Percentiles rank a stretch among this genome's conserved stretches.
Conservation (phyloP, 1,284 basidiomycete species). For the Coriolopsis trogii region DNA sequence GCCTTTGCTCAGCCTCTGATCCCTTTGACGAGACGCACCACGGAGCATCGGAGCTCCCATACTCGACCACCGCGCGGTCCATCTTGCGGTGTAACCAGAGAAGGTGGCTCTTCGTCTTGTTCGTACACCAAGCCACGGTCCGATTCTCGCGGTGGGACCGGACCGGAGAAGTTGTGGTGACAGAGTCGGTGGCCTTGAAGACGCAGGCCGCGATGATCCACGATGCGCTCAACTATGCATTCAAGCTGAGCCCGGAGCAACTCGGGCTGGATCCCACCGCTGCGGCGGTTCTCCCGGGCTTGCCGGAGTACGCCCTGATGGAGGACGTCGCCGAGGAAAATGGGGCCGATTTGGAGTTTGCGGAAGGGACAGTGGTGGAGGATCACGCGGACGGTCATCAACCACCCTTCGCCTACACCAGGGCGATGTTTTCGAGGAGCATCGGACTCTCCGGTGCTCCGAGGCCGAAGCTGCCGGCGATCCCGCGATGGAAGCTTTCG, state of each 20-base stretch:
- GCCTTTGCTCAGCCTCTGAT: too few species aligned
- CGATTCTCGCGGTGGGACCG: background rate
- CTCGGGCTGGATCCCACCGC: conserved; percentile 11
- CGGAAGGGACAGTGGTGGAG: background rate
- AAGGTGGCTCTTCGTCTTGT: too few species aligned
- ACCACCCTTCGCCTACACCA: background rate
- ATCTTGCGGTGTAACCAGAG: too few species aligned
- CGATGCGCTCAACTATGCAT: conserved; percentile 3
- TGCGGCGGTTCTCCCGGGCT: background rate
- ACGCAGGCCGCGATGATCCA: background rate
- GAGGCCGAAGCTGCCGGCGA: too few species aligned
- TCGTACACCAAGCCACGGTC: background rate
- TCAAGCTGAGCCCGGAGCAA: conserved; percentile 4
- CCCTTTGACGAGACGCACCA: too few species aligned
- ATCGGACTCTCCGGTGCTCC: too few species aligned
- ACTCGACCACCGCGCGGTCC: too few species aligned
- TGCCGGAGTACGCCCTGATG: conserved; percentile 7
- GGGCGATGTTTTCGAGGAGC: background rate
- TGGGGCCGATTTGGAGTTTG: background rate
- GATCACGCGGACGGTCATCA: background rate
- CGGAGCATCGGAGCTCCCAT: too few species aligned
- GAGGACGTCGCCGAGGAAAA: background rate
- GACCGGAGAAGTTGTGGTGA: background rate
- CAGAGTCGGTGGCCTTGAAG: background rate
- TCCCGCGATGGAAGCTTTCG: background rate